phyloP scores from a whole-genome alignment of 257 asterid genomes.

The Solanum neorickii region DNA sequence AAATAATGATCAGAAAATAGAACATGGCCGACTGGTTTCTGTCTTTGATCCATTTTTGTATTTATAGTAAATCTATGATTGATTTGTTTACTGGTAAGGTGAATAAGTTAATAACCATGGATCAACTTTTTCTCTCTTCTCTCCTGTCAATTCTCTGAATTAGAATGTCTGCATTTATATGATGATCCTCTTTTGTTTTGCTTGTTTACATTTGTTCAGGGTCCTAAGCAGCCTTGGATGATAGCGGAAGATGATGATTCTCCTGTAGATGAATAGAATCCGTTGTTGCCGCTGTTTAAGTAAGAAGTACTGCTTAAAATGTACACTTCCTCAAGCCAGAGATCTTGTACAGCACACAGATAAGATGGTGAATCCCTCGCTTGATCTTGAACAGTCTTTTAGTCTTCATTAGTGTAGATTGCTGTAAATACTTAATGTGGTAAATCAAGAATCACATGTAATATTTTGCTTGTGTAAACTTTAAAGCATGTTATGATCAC shows the following conservation, averaged over 20 bases:
- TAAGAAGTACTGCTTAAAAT: neutral
- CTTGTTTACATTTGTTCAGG: conserved; percentile 21
- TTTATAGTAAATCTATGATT: neutral
- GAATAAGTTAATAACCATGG: neutral
- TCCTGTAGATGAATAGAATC: neutral
- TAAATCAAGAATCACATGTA: neutral
- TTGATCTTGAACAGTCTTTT: neutral
- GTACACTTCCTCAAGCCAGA: neutral
- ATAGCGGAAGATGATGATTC: conserved; percentile 38
- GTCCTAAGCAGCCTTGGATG: conserved; percentile 90
- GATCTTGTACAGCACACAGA: conserved; percentile 4
- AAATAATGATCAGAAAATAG: neutral
- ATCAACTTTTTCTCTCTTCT: neutral
- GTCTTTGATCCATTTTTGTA: neutral
- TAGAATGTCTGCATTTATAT: neutral
- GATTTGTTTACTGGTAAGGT: neutral
- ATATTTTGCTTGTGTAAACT: neutral
- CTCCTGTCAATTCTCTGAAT: neutral
- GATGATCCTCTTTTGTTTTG: neutral
- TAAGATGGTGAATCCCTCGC: neutral
- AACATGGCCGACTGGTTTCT: neutral
- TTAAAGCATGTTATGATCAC: neutral
- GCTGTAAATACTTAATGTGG: neutral
- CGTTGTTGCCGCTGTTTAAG: neutral
- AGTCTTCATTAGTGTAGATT: neutral